Evolutionary conservation across 2,329 filamentous ascomycete species (phyloP).

Genomic region (Aulographum hederae): DNA sequence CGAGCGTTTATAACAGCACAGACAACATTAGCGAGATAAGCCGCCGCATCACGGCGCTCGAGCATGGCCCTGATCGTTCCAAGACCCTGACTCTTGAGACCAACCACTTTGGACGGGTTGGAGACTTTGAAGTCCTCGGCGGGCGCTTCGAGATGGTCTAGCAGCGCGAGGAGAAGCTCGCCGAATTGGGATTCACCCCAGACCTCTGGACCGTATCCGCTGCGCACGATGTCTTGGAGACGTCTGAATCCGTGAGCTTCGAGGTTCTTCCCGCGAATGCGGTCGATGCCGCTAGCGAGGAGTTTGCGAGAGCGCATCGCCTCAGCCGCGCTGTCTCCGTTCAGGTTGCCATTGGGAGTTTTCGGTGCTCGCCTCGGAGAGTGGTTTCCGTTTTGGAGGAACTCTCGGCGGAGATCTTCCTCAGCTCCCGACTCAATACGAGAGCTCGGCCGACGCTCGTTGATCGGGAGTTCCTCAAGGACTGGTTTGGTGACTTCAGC

Average conservation of each 20-base stretch:
- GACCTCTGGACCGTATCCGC: slow-evolving; percentile 35
- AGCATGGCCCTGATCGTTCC: slow-evolving; percentile 57
- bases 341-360: slow-evolving; percentile 12
- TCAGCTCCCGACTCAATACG: too few relatives aligned
- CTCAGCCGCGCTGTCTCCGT: slow-evolving; percentile 12
- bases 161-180: slow-evolving; percentile 46
- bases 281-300: slow-evolving; percentile 55
- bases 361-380: slow-evolving; percentile 15
- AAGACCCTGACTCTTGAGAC: slow-evolving; percentile 57
- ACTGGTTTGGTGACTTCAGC: slow-evolving; percentile 27
- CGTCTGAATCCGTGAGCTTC: slow-evolving; percentile 69
- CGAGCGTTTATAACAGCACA: slow-evolving; percentile 48
- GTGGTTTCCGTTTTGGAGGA: background rate
- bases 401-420: background rate
- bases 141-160: slow-evolving; percentile 52
- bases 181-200: slow-evolving; percentile 41
- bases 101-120: slow-evolving; percentile 41
- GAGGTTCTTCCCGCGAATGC: slow-evolving; percentile 52
- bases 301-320: slow-evolving; percentile 33
- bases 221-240: slow-evolving; percentile 55
- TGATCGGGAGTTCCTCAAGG: slow-evolving; percentile 31
- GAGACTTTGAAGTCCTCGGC: slow-evolving; percentile 10
- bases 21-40: slow-evolving; percentile 49
- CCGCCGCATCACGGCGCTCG: slow-evolving; percentile 44
- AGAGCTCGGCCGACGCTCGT: too few relatives aligned